A percentile compares a stretch with the other conserved stretches of the same genome.
Conservation (phyloP, 2,329 filamentous ascomycete species). For the Penicillium sp. region DNA sequence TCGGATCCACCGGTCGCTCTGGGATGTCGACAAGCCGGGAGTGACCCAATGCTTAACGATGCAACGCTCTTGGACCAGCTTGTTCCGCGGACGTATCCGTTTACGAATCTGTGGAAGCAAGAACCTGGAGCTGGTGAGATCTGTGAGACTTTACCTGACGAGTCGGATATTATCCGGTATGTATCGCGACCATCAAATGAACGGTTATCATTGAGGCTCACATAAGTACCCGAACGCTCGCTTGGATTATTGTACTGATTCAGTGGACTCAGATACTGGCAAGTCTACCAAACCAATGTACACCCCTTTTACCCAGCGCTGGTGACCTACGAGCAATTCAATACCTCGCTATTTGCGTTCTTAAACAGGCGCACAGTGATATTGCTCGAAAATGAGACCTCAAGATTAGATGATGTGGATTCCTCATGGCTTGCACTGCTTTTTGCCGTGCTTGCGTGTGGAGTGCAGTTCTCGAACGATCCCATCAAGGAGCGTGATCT, state of each 20-base stretch:
- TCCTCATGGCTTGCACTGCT: conserved; percentile 23
- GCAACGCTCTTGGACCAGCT: conserved; percentile 16
- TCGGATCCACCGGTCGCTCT: conserved; percentile 20
- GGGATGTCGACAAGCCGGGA: conserved; percentile 7
- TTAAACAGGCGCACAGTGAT: conserved; percentile 10
- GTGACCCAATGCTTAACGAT: background rate
- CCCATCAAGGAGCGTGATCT: conserved; percentile 22
- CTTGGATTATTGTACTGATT: background rate
- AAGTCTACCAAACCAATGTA: conserved; percentile 16
- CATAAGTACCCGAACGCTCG: too few species aligned
- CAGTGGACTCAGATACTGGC: conserved; percentile 16
- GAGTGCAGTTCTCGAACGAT: conserved; percentile 25
- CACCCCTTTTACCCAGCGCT: conserved; percentile 23
- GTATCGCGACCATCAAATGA: background rate
- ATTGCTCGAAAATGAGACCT: background rate
- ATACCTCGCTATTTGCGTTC: conserved; percentile 9
- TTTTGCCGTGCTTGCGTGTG: conserved; percentile 24
- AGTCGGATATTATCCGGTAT: conserved; percentile 24
- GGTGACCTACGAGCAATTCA: background rate
- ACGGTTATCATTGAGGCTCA: background rate
- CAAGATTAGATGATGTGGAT: conserved; percentile 1
- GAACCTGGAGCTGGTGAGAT: conserved; percentile 15
- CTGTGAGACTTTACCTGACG: conserved; percentile 23
- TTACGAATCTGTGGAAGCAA: conserved; percentile 24
- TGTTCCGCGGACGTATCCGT: conserved; percentile 22